These are phyloP conservation scores for Capsicum rhomboideum DNA, from an alignment of 257 asterid genomes.

Conservation along the genomic window DNA sequence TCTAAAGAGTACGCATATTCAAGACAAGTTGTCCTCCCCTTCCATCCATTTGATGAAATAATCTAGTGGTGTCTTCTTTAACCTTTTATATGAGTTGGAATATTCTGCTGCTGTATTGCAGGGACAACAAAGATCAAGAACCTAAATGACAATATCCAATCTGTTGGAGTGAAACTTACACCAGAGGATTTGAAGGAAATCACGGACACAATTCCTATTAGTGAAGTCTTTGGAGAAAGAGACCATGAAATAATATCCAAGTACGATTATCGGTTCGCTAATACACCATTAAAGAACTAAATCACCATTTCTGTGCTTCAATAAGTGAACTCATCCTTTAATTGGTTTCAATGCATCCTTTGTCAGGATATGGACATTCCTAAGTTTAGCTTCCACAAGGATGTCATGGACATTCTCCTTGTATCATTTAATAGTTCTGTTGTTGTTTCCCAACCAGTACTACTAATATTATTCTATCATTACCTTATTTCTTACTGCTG, in stretches of 20 bases:
- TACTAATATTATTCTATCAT: background rate
- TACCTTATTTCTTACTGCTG: too few species aligned
- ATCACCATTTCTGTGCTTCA: background rate
- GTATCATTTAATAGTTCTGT: background rate
- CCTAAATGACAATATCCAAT: slow-evolving; percentile 24
- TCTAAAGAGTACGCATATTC: background rate
- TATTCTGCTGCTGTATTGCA: background rate
- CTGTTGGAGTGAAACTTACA: slow-evolving; percentile 28
- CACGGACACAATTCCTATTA: slow-evolving; percentile 20
- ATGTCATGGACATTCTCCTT: background rate
- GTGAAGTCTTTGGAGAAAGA: slow-evolving; percentile 33
- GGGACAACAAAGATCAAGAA: slow-evolving; percentile 47
- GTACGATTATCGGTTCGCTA: slow-evolving; percentile 13
- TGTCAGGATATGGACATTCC: background rate
- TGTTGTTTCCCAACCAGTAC: background rate
- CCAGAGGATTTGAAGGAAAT: slow-evolving; percentile 28
- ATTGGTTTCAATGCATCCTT: background rate
- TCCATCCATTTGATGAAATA: background rate
- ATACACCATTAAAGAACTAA: slow-evolving; percentile 17
- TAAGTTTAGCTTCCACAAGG: background rate
- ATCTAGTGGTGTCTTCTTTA: background rate
- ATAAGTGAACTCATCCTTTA: background rate
- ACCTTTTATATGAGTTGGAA: background rate
- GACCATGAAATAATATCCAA: background rate
- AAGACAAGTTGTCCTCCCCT: background rate